Evolutionary conservation across 1,139 yeast genomes (phyloP).

Genomic region (Pichiaceae sp.): DNA sequence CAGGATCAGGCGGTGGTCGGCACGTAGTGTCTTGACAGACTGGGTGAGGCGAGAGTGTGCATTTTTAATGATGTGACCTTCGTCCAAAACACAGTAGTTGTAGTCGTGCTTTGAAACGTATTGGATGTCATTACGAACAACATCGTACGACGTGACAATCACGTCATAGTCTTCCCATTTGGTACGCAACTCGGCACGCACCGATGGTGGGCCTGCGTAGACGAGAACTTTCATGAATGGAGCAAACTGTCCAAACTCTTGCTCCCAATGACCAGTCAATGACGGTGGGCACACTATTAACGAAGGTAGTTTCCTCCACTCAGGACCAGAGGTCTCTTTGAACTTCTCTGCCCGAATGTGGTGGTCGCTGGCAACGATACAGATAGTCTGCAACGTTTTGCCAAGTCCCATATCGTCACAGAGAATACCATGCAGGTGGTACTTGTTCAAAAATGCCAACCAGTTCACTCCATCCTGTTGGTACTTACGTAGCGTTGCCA

Average conservation of each 20-base stretch:
- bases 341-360: slow-evolving; percentile 71
- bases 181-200: slow-evolving; percentile 49
- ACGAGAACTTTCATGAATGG: slow-evolving; percentile 78
- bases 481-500: slow-evolving; percentile 87
- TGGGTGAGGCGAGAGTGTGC: slow-evolving; percentile 82
- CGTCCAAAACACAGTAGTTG: slow-evolving; percentile 94
- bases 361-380: slow-evolving; percentile 95
- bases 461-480: slow-evolving; percentile 99
- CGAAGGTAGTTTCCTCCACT: slow-evolving; percentile 71
- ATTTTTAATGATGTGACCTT: slow-evolving; percentile 95
- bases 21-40: slow-evolving; percentile 72
- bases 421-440: slow-evolving; percentile 90
- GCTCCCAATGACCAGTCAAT: slow-evolving; percentile 98
- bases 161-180: slow-evolving; percentile 54
- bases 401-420: slow-evolving; percentile 99
- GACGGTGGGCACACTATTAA: slow-evolving; percentile 94
- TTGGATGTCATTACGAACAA: slow-evolving; percentile 84
- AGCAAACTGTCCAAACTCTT: slow-evolving; percentile 83
- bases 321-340: slow-evolving; percentile 51
- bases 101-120: slow-evolving; percentile 54
- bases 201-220: slow-evolving; percentile 89
- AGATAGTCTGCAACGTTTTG: slow-evolving; percentile 92
- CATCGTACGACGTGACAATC: slow-evolving; percentile 92
- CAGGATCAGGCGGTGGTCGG: slow-evolving; percentile 83
- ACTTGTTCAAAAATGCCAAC: slow-evolving; percentile 91